Conservation (phyloP, 129 eudicot species). For the Sambucus nigra region DNA sequence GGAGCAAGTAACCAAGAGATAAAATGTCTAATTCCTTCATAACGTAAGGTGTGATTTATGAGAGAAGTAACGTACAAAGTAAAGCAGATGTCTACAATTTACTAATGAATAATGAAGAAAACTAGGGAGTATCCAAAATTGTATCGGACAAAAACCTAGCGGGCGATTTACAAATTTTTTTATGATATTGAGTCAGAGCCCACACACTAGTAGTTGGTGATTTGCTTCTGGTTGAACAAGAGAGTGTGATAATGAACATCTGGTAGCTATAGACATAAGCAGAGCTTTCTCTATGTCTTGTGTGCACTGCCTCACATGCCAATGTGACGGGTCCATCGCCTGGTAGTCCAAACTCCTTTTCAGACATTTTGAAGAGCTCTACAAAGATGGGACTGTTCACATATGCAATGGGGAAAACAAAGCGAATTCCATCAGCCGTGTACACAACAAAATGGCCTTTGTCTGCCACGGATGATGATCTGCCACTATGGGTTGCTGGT, state of each 20-base stretch:
- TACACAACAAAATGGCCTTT: conserved; percentile 33
- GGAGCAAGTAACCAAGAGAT: too few species aligned
- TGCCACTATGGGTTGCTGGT: too few species aligned
- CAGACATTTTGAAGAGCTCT: conserved; percentile 28
- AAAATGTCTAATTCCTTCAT: too few species aligned
- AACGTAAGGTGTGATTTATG: too few species aligned
- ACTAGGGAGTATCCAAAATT: neutral
- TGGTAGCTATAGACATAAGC: neutral
- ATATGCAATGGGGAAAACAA: conserved; percentile 15
- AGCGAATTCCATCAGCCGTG: conserved; percentile 21
- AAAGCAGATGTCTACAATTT: too few species aligned
- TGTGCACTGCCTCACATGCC: conserved; percentile 8
- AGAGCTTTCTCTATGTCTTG: conserved; percentile 3
- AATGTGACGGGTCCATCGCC: conserved; percentile 10
- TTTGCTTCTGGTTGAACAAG: neutral
- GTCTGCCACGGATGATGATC: conserved; percentile 1
- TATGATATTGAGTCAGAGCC: neutral
- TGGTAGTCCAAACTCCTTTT: conserved; percentile 27
- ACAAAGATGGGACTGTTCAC: conserved; percentile 18
- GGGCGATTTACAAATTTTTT: neutral
- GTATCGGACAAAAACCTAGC: too few species aligned
- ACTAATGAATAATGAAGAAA: neutral
- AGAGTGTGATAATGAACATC: neutral
- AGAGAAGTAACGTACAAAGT: too few species aligned
- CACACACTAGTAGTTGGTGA: neutral